These are phyloP conservation scores for Vicia faba DNA, from an alignment of 306 rosid genomes.

Conservation along the genomic window DNA sequence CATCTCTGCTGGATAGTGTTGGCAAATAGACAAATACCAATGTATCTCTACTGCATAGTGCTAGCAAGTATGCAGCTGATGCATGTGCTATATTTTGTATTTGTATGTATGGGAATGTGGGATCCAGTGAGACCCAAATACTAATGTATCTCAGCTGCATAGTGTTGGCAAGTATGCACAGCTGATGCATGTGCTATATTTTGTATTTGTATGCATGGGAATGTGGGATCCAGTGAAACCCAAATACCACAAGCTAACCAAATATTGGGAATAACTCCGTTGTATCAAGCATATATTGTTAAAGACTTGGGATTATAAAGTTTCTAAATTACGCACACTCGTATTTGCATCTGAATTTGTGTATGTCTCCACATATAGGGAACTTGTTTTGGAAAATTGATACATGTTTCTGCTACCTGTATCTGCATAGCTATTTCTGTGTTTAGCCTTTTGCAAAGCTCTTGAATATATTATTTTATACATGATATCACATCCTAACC, in stretches of 20 bases:
- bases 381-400: background rate
- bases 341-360: background rate
- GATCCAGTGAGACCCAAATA: background rate
- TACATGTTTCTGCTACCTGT: background rate
- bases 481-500: slow-evolving; percentile 1
- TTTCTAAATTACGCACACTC: slow-evolving; percentile 2
- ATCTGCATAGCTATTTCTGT: background rate
- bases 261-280: background rate
- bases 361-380: background rate
- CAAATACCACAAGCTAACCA: background rate
- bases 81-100: background rate
- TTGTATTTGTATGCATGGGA: background rate
- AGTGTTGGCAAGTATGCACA: slow-evolving; percentile 63
- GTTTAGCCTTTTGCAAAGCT: slow-evolving; percentile 8
- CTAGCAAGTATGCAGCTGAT: slow-evolving; percentile 55
- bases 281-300: background rate
- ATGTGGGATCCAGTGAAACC: background rate
- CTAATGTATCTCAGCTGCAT: slow-evolving; percentile 58
- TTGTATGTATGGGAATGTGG: background rate
- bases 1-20: no score
- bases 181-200: background rate
- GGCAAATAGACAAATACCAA: background rate
- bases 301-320: background rate
- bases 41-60: slow-evolving; percentile 64
- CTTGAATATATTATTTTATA: background rate